These are phyloP conservation scores for Metschnikowia hibisci DNA, from an alignment of 805 yeast genomes.

Conservation along the genomic window DNA sequence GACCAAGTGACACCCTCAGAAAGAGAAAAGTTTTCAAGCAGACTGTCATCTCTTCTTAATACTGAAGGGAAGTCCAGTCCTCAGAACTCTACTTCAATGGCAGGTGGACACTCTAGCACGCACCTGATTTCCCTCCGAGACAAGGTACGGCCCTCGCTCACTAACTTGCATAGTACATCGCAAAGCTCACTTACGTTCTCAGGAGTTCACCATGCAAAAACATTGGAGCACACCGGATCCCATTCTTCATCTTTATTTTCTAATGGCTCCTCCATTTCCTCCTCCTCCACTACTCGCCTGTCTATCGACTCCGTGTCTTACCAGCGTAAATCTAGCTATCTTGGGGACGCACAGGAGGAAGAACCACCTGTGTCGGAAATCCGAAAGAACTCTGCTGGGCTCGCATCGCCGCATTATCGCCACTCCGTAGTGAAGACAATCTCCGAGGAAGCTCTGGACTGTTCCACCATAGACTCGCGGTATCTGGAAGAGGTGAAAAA, in stretches of 20 bases:
- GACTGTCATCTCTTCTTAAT: neutral
- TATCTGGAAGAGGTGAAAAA: neutral
- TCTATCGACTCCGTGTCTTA: conserved; percentile 31
- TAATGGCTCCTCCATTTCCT: conserved; percentile 33
- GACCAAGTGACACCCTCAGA: neutral
- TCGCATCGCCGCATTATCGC: neutral
- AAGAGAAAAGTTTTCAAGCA: neutral
- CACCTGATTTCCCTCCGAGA: conserved; percentile 22
- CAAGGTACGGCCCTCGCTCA: conserved; percentile 32
- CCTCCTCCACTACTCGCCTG: conserved; percentile 27
- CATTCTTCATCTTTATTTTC: conserved; percentile 35
- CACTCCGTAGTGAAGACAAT: neutral
- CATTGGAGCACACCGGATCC: conserved; percentile 26
- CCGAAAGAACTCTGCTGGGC: neutral
- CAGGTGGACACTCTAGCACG: neutral
- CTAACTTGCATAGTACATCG: conserved; percentile 26
- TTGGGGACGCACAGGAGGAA: conserved; percentile 3
- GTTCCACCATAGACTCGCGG: conserved; percentile 1
- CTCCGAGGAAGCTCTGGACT: conserved; percentile 2
- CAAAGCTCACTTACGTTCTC: neutral
- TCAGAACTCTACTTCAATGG: neutral
- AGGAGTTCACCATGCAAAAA: neutral
- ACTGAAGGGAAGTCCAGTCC: neutral
- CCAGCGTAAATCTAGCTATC: neutral
- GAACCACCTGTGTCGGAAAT: conserved; percentile 1